Percentiles rank a stretch among this genome's conserved stretches.
phyloP scores from a whole-genome alignment of 208 protist species.

The Trypanosoma conorhini region DNA sequence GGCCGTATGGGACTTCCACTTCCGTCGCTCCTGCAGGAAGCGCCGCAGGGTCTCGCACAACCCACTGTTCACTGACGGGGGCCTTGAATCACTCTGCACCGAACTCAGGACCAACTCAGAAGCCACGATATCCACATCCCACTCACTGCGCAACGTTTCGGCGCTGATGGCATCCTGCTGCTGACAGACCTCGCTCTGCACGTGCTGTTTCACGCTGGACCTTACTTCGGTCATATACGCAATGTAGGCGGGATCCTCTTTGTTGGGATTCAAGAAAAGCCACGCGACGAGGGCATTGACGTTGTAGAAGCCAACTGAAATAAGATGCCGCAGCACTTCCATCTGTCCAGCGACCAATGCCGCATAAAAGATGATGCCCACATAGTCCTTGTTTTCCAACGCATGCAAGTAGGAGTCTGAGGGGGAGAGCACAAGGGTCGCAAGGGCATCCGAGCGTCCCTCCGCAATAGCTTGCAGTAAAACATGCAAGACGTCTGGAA shows the following conservation, averaged over 20 bases:
- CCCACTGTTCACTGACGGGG: neutral
- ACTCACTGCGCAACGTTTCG: neutral
- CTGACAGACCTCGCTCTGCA: neutral
- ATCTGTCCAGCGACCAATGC: conserved; percentile 68
- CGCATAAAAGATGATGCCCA: conserved; percentile 55
- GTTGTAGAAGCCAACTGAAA: conserved; percentile 67
- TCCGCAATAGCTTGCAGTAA: conserved; percentile 64
- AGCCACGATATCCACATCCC: conserved; percentile 13
- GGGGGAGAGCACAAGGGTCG: conserved; percentile 57
- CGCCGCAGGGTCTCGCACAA: conserved; percentile 21
- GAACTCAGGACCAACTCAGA: neutral
- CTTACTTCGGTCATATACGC: conserved; percentile 17
- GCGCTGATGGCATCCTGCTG: neutral
- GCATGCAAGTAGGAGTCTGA: conserved; percentile 68
- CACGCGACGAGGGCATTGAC: conserved; percentile 59
- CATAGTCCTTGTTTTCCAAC: conserved; percentile 29
- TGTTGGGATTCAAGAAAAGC: conserved; percentile 56
- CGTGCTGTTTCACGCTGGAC: conserved; percentile 14
- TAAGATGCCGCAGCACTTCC: conserved; percentile 51
- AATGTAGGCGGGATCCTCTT: conserved; percentile 9
- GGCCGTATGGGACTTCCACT: conserved; percentile 4
- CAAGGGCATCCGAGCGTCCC: conserved; percentile 52
- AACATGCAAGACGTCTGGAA: conserved; percentile 78
- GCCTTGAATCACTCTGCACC: neutral
- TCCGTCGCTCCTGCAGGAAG: conserved; percentile 13